A percentile compares a stretch with the other conserved stretches of the same genome.
phyloP scores from a whole-genome alignment of 768 basidiomycete species.

The Mycena metata region DNA sequence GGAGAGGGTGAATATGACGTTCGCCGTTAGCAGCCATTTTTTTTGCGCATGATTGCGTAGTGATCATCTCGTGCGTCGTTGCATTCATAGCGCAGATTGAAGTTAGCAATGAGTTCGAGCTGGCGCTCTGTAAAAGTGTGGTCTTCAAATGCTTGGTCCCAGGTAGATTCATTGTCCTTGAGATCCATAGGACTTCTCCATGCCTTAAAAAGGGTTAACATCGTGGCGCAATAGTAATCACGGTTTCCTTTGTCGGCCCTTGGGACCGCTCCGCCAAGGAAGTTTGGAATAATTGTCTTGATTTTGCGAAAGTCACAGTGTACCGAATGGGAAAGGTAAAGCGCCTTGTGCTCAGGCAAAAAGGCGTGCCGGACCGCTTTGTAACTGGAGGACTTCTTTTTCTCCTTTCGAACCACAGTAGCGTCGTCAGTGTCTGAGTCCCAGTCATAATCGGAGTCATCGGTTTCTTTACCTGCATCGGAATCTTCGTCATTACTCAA shows the following conservation, averaged over 20 bases:
- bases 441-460: background rate
- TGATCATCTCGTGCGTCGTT: conserved; percentile 3
- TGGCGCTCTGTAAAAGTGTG: background rate
- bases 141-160: background rate
- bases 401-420: background rate
- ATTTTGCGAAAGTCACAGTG: conserved; percentile 39
- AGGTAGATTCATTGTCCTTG: background rate
- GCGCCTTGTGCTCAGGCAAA: background rate
- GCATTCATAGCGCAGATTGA: background rate
- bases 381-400: background rate
- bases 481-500: too few species aligned
- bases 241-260: conserved; percentile 45
- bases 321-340: background rate
- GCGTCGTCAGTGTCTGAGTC: background rate
- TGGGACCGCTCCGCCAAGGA: conserved; percentile 41
- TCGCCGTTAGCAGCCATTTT: background rate
- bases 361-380: background rate
- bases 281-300: conserved; percentile 40
- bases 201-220: conserved; percentile 17
- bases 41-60: background rate
- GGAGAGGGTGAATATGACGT: background rate
- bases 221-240: conserved; percentile 48
- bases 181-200: conserved; percentile 41
- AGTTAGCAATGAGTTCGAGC: background rate
- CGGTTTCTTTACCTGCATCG: too few species aligned